Percentiles rank a stretch among this genome's conserved stretches.
Evolutionary conservation across 305 asterid species (phyloP).

Genomic region (Andrographis paniculata): DNA sequence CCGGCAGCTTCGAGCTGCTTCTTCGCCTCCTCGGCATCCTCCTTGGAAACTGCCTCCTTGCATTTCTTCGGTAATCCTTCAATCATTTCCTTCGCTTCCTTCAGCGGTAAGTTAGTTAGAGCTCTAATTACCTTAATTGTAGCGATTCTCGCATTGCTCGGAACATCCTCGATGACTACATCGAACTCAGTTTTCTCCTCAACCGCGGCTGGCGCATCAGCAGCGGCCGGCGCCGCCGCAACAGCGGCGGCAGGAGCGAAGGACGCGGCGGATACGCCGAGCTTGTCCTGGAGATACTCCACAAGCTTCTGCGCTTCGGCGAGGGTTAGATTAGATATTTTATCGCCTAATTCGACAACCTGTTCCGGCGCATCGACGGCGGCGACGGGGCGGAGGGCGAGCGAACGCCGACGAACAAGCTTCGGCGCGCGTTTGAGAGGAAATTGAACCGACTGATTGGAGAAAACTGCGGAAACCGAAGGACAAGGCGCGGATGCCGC

Average conservation of each 20-base stretch:
- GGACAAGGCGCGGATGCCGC: conserved; percentile 17
- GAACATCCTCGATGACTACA: conserved; percentile 76
- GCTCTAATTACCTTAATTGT: conserved; percentile 82
- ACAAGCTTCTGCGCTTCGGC: conserved; percentile 90
- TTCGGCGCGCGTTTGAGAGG: conserved; percentile 26
- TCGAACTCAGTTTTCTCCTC: conserved; percentile 93
- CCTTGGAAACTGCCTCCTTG: conserved; percentile 69
- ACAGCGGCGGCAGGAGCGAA: conserved; percentile 66
- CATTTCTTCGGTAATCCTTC: conserved; percentile 95
- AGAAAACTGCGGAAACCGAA: conserved; percentile 18
- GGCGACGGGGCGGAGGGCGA: conserved; percentile 38
- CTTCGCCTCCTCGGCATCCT: conserved; percentile 86
- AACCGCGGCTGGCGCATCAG: conserved; percentile 43
- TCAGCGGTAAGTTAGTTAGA: conserved; percentile 61
- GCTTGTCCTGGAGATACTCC: conserved; percentile 89
- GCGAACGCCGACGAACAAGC: conserved; percentile 32
- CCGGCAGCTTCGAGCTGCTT: conserved; percentile 89
- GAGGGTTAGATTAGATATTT: conserved; percentile 66
- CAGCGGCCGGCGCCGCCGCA: conserved; percentile 32
- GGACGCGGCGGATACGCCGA: conserved; percentile 83
- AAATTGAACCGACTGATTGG: conserved; percentile 31
- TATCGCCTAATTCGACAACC: conserved; percentile 74
- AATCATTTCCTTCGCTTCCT: conserved; percentile 82
- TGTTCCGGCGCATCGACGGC: conserved; percentile 88
- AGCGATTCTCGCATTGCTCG: conserved; percentile 62